Percentiles rank a stretch among this genome's conserved stretches.
Conservation (phyloP, 2,329 filamentous ascomycete genomes). For the Diplodia scrobiculata region DNA sequence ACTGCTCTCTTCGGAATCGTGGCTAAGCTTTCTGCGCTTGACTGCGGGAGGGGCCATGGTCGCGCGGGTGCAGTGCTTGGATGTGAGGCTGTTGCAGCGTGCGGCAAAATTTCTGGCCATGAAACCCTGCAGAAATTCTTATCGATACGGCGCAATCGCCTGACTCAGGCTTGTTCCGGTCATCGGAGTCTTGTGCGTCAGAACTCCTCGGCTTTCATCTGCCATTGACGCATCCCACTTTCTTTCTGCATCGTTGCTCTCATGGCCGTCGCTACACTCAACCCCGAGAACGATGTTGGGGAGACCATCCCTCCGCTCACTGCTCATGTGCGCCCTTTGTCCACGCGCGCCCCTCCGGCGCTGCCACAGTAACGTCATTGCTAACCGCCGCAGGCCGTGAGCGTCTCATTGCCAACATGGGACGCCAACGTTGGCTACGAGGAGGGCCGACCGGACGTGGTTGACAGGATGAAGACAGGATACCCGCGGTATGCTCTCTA, state of each 20-base stretch:
- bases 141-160: conserved; percentile 23
- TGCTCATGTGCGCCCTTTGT: conserved; percentile 43
- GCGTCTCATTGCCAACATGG: conserved; percentile 95
- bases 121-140: conserved; percentile 15
- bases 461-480: conserved; percentile 80
- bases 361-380: conserved; percentile 21
- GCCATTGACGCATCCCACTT: conserved; percentile 12
- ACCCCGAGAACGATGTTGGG: conserved; percentile 42
- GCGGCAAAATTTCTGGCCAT: conserved; percentile 27
- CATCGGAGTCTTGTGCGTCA: conserved; percentile 26
- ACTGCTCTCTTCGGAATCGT: conserved; percentile 40
- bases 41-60: conserved; percentile 43
- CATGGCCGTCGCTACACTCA: conserved; percentile 37
- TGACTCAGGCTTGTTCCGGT: conserved; percentile 24
- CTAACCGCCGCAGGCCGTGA: conserved; percentile 70
- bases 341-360: conserved; percentile 1
- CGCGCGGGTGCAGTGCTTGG: conserved; percentile 11
- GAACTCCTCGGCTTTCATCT: conserved; percentile 19
- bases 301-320: conserved; percentile 46
- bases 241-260: conserved; percentile 4
- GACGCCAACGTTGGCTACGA: conserved; percentile 88
- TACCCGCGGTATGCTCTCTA: conserved; percentile 71
- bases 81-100: neutral
- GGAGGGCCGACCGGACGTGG: conserved; percentile 85
- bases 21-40: conserved; percentile 54